phyloP scores from a whole-genome alignment of 2,329 filamentous ascomycete genomes.

The Fusarium decemcellulare region DNA sequence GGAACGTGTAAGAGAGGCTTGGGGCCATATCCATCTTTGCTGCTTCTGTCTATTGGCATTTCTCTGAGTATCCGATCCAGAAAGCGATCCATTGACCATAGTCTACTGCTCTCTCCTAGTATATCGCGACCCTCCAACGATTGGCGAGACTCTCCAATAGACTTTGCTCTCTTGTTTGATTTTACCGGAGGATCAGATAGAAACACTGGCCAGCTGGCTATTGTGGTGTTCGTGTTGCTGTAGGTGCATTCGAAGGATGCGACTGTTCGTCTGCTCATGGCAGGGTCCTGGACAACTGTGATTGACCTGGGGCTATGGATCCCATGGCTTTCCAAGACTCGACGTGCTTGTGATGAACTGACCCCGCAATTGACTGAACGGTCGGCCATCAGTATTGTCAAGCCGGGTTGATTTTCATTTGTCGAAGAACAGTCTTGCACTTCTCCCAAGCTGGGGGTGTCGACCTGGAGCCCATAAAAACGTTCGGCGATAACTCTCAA shows the following conservation, averaged over 20 bases:
- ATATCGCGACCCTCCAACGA: no score
- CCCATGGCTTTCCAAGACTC: rapidly evolving
- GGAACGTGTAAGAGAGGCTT: slow-evolving; percentile 6
- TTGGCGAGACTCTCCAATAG: no score
- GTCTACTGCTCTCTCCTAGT: no score
- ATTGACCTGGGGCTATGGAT: background rate
- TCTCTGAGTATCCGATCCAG: slow-evolving; percentile 14
- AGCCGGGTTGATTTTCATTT: rapidly evolving
- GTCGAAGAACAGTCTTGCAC: rapidly evolving
- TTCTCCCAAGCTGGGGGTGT: background rate
- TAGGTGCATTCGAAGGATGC: slow-evolving; percentile 3
- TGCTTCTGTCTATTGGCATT: rapidly evolving
- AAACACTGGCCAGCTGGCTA: slow-evolving; percentile 8
- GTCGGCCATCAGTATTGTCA: background rate
- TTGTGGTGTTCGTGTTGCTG: rapidly evolving
- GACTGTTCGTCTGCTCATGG: slow-evolving; percentile 13
- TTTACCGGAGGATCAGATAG: rapidly evolving
- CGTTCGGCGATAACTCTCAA: slow-evolving; percentile 15
- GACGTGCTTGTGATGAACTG: background rate
- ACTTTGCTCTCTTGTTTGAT: rapidly evolving
- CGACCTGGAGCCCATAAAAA: background rate
- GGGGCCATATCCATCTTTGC: background rate
- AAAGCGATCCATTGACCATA: slow-evolving; percentile 30
- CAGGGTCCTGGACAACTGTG: slow-evolving; percentile 20
- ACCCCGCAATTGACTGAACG: slow-evolving; percentile 9